Evolutionary conservation across 2,329 filamentous ascomycete genomes (phyloP).

Genomic region (Balansia obtecta): DNA sequence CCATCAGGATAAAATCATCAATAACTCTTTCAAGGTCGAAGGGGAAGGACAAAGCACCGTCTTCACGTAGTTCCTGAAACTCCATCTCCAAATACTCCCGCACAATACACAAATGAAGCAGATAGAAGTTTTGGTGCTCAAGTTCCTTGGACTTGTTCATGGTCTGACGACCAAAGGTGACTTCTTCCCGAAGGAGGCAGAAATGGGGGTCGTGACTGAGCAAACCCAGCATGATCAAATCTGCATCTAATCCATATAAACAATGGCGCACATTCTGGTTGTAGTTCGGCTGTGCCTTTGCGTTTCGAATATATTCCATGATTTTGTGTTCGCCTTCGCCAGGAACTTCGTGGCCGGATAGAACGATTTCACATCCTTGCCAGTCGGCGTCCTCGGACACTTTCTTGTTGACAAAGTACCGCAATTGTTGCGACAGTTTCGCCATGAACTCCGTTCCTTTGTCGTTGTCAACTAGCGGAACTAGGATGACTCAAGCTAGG

Average conservation of each 20-base stretch:
- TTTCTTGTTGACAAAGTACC: slow-evolving; percentile 99
- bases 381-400: slow-evolving; percentile 93
- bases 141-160: slow-evolving; percentile 89
- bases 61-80: slow-evolving; percentile 79
- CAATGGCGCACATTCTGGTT: slow-evolving; percentile 91
- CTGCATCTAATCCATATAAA: slow-evolving; percentile 91
- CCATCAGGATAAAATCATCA: slow-evolving; percentile 99
- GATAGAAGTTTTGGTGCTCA: slow-evolving; percentile 97
- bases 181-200: slow-evolving; percentile 90
- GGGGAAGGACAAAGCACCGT: slow-evolving; percentile 57
- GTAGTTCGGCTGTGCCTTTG: slow-evolving; percentile 89
- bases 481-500: no score
- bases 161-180: slow-evolving; percentile 84
- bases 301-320: slow-evolving; percentile 98
- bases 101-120: slow-evolving; percentile 95
- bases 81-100: slow-evolving; percentile 94
- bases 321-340: slow-evolving; percentile 99
- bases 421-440: slow-evolving; percentile 82
- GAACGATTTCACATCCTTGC: slow-evolving; percentile 91
- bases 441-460: slow-evolving; percentile 87
- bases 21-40: slow-evolving; percentile 96
- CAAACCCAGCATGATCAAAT: slow-evolving; percentile 96
- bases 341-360: slow-evolving; percentile 95
- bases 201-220: slow-evolving; percentile 98
- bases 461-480: slow-evolving; percentile 8